Evolutionary conservation across 129 eudicot genomes (phyloP), one percentile per base, ranked within the genome.

Genomic region (Chrysanthemum makinoi): DNA sequence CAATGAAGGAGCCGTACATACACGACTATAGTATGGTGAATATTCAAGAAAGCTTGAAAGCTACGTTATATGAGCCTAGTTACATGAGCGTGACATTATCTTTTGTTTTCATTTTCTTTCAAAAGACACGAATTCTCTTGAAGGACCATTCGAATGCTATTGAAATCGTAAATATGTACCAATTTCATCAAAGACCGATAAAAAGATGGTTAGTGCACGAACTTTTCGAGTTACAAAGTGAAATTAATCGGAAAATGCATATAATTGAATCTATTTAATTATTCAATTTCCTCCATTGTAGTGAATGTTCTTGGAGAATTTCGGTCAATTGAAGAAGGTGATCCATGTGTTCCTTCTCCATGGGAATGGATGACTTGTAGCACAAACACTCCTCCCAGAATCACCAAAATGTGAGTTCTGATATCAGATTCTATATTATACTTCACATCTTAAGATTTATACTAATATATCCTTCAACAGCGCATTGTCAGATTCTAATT

Each of bases 341-440:
- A 95, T 74, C 97, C 97, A 62, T 95, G 99, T 75, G 67, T 86
- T 44, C 99, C 99, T 1, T 79, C 82, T 58, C 86, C 61, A 46
- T 95, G 99, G 97, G 84, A 80, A 56, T 95, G 99, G 97, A 91
- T 95, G 77, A 69, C 70, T 69, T 95, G 99, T 69, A 95, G 89
- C 91, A 53, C 83, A 18, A 77, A 75, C 11, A 22, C 49, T 73
- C 94, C 91, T 58, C 97, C 97, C 46, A 83, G 96, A 75, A 84
- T 95, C 65, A 84, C 91, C 70, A 89, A 90, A 83, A 79, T 95
- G 99, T 90, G 69, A 88, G 99, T 78, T 64, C 30, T 51, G 35
- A 10, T 55, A 73, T 69, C 14, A 59, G 10, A 24, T 52, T 28
- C 2, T 28, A 18, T 14, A 15, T 62, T 3, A 30, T 10, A 10